Percentiles rank a stretch among this genome's conserved stretches.
These are phyloP conservation scores for Dichotomocladium elegans DNA, from an alignment of 371 early-diverging fungal genomes.

Conservation along the genomic window DNA sequence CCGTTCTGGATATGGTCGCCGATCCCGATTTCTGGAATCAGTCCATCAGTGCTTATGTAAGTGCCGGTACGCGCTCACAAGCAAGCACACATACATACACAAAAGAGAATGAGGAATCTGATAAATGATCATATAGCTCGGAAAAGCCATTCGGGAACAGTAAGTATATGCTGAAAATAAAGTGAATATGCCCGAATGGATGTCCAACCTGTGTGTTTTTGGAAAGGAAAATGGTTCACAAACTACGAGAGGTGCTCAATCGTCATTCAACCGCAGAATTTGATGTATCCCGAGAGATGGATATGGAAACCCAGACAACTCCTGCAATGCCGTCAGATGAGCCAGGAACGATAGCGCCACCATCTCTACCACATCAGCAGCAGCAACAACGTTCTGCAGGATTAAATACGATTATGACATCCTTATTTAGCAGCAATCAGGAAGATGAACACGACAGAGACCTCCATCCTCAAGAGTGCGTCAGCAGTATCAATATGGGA, in stretches of 20 bases:
- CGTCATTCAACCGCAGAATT: constrained; percentile 58
- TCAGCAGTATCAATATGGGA: constrained; percentile 23
- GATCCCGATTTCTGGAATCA: constrained; percentile 89
- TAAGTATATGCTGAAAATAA: too few relatives aligned
- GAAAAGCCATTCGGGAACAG: constrained; percentile 63
- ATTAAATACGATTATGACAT: constrained; percentile 13
- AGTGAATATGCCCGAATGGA: too few relatives aligned
- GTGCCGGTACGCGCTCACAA: constrained; percentile 1
- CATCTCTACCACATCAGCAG: constrained; percentile 1
- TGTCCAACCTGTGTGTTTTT: too few relatives aligned
- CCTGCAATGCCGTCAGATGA: background rate
- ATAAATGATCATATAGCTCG: constrained; percentile 32
- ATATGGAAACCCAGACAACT: background rate
- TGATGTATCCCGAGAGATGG: constrained; percentile 16
- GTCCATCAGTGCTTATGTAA: constrained; percentile 61
- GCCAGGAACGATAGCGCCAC: too few relatives aligned
- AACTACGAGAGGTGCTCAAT: constrained; percentile 69
- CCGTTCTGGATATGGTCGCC: constrained; percentile 63
- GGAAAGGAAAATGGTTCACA: constrained; percentile 61
- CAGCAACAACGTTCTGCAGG: constrained; percentile 7
- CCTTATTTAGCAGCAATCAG: constrained; percentile 22
- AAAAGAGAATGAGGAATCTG: too few relatives aligned
- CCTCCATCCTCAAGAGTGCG: constrained; percentile 2
- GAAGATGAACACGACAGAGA: constrained; percentile 19
- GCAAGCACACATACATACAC: background rate